Percentiles rank a stretch among this genome's conserved stretches.
phyloP scores from a whole-genome alignment of 2,329 filamentous ascomycete species.

The Aspergillus ruber region DNA sequence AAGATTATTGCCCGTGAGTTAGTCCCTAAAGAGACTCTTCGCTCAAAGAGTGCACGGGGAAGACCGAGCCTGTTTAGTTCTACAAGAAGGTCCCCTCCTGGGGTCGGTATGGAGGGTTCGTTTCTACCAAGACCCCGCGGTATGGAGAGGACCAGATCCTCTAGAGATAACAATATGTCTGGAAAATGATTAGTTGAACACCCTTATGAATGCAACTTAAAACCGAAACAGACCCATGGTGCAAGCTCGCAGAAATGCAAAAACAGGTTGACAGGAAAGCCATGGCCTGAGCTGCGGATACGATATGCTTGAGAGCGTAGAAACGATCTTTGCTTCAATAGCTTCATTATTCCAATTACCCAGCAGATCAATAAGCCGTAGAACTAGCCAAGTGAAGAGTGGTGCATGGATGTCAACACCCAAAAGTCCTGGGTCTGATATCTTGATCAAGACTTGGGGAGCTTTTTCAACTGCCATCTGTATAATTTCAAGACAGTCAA shows the following conservation, averaged over 20 bases:
- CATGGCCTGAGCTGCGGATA: conserved; percentile 25
- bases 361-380: conserved; percentile 46
- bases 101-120: conserved; percentile 21
- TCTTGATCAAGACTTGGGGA: conserved; percentile 59
- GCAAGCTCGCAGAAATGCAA: conserved; percentile 29
- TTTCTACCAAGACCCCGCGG: conserved; percentile 3
- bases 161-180: conserved; percentile 44
- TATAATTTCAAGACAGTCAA: conserved; percentile 72
- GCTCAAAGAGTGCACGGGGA: conserved; percentile 21
- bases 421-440: conserved; percentile 56
- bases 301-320: conserved; percentile 28
- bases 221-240: conserved; percentile 30
- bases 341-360: conserved; percentile 34
- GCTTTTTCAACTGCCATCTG: conserved; percentile 68
- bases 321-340: conserved; percentile 35
- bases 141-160: conserved; percentile 19
- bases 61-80: conserved; percentile 27
- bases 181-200: conserved; percentile 12
- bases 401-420: conserved; percentile 41
- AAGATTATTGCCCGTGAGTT: conserved; percentile 19
- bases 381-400: conserved; percentile 49
- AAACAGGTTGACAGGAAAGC: conserved; percentile 22
- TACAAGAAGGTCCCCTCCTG: conserved; percentile 18
- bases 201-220: not conserved
- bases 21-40: conserved; percentile 19